These are phyloP conservation scores for Sporormia fimetaria DNA, from an alignment of 495 filamentous ascomycete genomes.

Conservation along the genomic window DNA sequence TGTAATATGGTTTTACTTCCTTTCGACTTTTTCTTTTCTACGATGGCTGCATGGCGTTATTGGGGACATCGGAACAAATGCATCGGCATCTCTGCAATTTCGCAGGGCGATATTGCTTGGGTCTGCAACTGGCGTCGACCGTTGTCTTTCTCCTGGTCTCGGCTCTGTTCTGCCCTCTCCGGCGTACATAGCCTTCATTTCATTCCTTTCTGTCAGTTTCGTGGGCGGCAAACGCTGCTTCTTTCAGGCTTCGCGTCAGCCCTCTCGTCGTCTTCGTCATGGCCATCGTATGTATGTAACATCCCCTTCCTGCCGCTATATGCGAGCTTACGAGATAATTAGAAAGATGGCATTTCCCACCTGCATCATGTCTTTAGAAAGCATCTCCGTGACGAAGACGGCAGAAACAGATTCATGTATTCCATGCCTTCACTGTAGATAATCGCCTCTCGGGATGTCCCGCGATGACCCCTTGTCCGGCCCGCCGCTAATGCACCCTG, in stretches of 20 bases:
- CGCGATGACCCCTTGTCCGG: neutral
- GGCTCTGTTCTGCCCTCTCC: slow-evolving; percentile 18
- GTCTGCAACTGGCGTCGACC: slow-evolving; percentile 20
- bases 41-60: slow-evolving; percentile 26
- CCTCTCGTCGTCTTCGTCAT: slow-evolving; percentile 30
- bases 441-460: slow-evolving; percentile 3
- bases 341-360: slow-evolving; percentile 25
- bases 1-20: slow-evolving; percentile 16
- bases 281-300: slow-evolving; percentile 34
- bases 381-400: slow-evolving; percentile 25
- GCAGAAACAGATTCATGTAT: slow-evolving; percentile 10
- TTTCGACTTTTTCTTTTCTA: slow-evolving; percentile 9
- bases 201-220: slow-evolving; percentile 10
- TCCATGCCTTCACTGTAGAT: slow-evolving; percentile 13
- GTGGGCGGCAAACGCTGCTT: slow-evolving; percentile 19
- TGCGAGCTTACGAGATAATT: slow-evolving; percentile 27
- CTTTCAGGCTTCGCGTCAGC: slow-evolving; percentile 16
- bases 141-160: slow-evolving; percentile 9
- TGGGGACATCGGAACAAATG: slow-evolving; percentile 16
- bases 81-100: slow-evolving; percentile 24
- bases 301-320: slow-evolving; percentile 28
- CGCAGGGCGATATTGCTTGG: slow-evolving; percentile 16
- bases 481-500: slow-evolving; percentile 1
- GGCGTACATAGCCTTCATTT: slow-evolving; percentile 22
- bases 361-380: slow-evolving; percentile 13